Evolutionary conservation across 345 rosid species (phyloP), one percentile per base, ranked within the genome.

Genomic region (Brassica incana): DNA sequence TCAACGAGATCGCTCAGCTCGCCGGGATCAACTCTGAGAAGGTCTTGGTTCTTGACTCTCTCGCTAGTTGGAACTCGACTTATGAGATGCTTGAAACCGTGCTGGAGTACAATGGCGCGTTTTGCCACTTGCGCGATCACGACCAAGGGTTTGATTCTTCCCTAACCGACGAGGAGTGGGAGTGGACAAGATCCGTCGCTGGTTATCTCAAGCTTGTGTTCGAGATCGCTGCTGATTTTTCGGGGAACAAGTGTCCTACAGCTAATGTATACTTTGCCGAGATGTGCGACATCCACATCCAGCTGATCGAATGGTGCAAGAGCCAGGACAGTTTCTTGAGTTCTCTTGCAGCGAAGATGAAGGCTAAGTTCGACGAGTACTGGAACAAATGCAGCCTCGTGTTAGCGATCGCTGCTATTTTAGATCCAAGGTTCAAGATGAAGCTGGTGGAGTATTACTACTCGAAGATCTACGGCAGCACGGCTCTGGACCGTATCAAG

Each of bases 381-480:
- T 95, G 99, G 99, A 91, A 84, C 83, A 92, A 91, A 79, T 92
- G 97, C 85, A 89, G 92, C 85, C 84, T 92, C 82, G 88, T 91
- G 74, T 85, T 92, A 84, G 97, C 97, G 65, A 81, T 91, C 32
- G 95, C 97, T 10, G 97, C 95, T 15, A 91, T 92, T 74, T 86
- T 94, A 77, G 99, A 95, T 86, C 98, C 99, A 1, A 86, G 98
- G 80, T 95, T 89, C 82, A 95, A 95, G 87, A 87, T 92, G 94
- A 92, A 92, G 85, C 68, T 92, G 85, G 97, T 95, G 74, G 99
- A 95, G 81, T 92, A 92, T 80, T 95, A 90, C 78, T 95, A 91
- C 82, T 90, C 94, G 27, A 94, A 95, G 85, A 95, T 92, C 63
- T 92, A 95, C 78, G 99, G 97, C 23, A 95, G 95, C 75, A 90